Conservation (phyloP, 169 alveolate species). For the Plasmodium gallinaceum region DNA sequence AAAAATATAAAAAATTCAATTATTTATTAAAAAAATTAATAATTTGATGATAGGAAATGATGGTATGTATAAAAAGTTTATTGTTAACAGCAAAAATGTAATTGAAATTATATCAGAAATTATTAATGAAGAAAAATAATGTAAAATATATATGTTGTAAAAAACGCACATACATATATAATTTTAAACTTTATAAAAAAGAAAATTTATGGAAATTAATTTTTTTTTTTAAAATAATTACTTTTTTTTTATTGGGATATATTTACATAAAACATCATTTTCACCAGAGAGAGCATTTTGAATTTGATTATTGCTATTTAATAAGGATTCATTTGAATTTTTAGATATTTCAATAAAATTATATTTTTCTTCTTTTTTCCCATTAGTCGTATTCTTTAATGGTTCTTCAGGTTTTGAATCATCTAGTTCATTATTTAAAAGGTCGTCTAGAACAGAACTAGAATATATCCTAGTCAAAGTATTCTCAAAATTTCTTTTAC, state of each 20-base stretch:
- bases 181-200: no score
- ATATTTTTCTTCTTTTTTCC: neutral
- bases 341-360: slow-evolving; percentile 27
- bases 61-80: no score
- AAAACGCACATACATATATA: no score
- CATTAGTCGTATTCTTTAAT: neutral
- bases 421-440: slow-evolving; percentile 12
- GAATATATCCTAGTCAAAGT: slow-evolving; percentile 52
- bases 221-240: slow-evolving; percentile 9
- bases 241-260: slow-evolving; percentile 67
- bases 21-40: no score
- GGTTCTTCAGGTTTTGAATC: neutral
- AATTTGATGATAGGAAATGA: no score
- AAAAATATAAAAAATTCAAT: no score
- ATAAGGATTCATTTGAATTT: no score
- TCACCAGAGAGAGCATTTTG: neutral
- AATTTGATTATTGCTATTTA: neutral
- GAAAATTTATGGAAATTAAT: neutral
- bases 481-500: slow-evolving; percentile 17
- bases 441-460: slow-evolving; percentile 35
- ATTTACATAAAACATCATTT: slow-evolving; percentile 46
- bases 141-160: no score
- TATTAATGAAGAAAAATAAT: no score
- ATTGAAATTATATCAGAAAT: no score
- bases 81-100: no score